A percentile compares a stretch with the other conserved stretches of the same genome.
These are phyloP conservation scores for Trichoderma parareesei DNA, from an alignment of 495 filamentous ascomycete genomes.

Conservation along the genomic window DNA sequence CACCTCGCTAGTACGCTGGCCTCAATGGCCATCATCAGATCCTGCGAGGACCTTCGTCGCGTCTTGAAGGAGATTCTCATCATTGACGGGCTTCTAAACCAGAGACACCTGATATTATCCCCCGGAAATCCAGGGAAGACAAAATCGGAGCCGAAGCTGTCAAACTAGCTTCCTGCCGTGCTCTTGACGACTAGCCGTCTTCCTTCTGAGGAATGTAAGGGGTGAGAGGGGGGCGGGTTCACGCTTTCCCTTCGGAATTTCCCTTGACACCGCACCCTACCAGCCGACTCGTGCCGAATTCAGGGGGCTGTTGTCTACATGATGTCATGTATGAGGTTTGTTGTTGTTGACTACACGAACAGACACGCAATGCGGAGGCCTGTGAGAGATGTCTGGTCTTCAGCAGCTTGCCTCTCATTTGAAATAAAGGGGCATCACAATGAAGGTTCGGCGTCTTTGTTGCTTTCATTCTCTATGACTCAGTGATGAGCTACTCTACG, in stretches of 20 bases:
- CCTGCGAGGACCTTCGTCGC: background rate
- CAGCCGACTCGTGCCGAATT: background rate
- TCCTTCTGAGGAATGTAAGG: background rate
- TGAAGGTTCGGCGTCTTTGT: background rate
- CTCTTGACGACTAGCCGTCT: background rate
- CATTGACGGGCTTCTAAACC: background rate
- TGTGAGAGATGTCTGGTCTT: background rate
- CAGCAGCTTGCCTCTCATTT: background rate
- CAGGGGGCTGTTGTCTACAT: background rate
- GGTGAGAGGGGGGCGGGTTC: conserved; percentile 4
- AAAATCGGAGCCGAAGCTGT: background rate
- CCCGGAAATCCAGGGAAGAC: background rate
- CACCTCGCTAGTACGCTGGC: conserved; percentile 3
- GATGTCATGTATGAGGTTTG: background rate
- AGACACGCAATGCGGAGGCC: background rate
- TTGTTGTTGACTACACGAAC: background rate
- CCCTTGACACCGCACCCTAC: conserved; percentile 3
- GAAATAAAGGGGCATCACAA: background rate
- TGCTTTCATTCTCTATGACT: background rate
- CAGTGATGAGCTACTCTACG: background rate
- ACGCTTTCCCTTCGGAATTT: conserved; percentile 4
- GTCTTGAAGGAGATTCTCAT: background rate
- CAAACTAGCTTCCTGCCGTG: background rate
- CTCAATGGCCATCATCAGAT: background rate
- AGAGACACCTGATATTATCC: background rate